Evolutionary conservation across 148 eudicot genomes (phyloP), one percentile per base, ranked within the genome.

Genomic region (Dianthus caryophyllus): DNA sequence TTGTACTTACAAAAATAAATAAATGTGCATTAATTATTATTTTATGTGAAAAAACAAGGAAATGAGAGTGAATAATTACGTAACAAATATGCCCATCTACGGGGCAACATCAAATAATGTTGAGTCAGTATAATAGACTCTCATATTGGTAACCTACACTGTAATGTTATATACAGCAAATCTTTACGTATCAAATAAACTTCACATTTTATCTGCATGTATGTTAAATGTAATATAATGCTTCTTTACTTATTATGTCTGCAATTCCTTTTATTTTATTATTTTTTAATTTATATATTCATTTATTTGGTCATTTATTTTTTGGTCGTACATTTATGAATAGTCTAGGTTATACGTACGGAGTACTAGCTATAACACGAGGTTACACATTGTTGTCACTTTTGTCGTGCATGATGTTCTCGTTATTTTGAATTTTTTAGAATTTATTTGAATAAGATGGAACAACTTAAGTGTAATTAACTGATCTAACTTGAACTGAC

Each of bases 81-180:
- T 30, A 54, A 72, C 75, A 72, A 64, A 72, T 17, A 64, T 64
- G 21, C 64, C 56, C 55, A 63, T 72, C 24, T 72, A 54, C 46
- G 58, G 75, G 69, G 33, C 51, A 72, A 39, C 46, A 72, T 61
- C 64, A 36, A 29, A 69, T 27, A 69, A 26, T 21, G 57, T 59
- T 57, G 50, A 73, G 70, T 66, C 58, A 57, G 48, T 22, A 66
- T 27, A 66, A 47, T 46, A 65, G 64, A 31, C 75, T 72, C 75
- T 72, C 33, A 54, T 41, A 72, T 73, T 66, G 49, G 76, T 48
- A 73, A 73, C 38, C 71, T 67, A 67, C 36, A 20, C 46, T 67
- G 61, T 24, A 9, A 6, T 41, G 6, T 50, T 20, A n/a, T 22
- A 56, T 57, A 54, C 24, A 21, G 30, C 25, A 16, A 41, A 41